Conservation (phyloP, 2,329 filamentous ascomycete genomes). For the Reticulascus tulasneorum region DNA sequence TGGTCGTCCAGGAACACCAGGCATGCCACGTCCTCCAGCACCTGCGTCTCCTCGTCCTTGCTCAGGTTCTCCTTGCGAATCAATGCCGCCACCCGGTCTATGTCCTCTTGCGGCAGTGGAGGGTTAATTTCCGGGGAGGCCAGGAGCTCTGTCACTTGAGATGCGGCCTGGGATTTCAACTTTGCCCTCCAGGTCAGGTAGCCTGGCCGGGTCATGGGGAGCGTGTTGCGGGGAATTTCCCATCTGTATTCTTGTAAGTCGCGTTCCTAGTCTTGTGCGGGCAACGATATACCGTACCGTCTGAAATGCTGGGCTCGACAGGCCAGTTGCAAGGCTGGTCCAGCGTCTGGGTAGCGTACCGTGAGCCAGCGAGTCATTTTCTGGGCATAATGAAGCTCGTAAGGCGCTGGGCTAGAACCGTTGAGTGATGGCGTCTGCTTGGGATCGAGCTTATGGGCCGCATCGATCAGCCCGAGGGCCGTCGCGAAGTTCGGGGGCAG, state of each 20-base stretch:
- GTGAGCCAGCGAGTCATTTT: conserved; percentile 75
- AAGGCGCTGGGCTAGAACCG: conserved; percentile 50
- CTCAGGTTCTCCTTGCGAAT: conserved; percentile 75
- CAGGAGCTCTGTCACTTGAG: conserved; percentile 52
- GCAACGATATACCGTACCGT: conserved; percentile 35
- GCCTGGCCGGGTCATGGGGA: conserved; percentile 69
- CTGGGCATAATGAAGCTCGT: conserved; percentile 77
- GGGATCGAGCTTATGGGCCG: conserved; percentile 44
- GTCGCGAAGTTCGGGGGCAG: conserved; percentile 37
- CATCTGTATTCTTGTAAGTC: conserved; percentile 42
- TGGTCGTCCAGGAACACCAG: conserved; percentile 85
- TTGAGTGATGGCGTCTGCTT: conserved; percentile 33
- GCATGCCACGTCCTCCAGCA: conserved; percentile 81
- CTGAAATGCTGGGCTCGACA: conserved; percentile 82
- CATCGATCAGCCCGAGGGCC: conserved; percentile 68
- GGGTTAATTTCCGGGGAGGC: conserved; percentile 29
- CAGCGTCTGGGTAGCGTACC: conserved; percentile 55
- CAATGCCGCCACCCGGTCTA: conserved; percentile 62
- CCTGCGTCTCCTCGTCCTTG: conserved; percentile 60
- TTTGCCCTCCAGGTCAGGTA: conserved; percentile 78
- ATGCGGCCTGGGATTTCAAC: conserved; percentile 62
- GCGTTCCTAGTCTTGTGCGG: background rate
- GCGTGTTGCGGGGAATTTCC: conserved; percentile 72
- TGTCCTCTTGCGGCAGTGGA: conserved; percentile 42
- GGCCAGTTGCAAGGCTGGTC: conserved; percentile 66